phyloP scores from a whole-genome alignment of 495 filamentous ascomycete genomes.

The Wilcoxina mikolae region DNA sequence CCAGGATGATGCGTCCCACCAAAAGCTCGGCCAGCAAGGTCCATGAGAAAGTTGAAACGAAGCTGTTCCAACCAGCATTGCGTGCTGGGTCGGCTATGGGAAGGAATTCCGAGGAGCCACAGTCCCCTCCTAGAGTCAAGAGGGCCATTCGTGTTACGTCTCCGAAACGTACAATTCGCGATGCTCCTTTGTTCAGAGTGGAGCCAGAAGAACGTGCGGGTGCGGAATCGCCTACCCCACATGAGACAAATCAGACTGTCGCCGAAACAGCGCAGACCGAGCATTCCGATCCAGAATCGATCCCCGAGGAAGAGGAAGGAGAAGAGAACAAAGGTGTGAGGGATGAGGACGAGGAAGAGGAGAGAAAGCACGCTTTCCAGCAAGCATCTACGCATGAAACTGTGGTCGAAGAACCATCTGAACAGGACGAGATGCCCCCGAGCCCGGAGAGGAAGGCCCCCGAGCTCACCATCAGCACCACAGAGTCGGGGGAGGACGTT shows the following conservation, averaged over 20 bases:
- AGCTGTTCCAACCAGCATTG: background rate
- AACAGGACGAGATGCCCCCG: background rate
- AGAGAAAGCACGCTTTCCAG: background rate
- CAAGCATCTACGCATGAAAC: background rate
- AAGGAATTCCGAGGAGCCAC: background rate
- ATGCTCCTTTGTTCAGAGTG: background rate
- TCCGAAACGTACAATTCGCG: background rate
- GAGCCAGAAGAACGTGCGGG: background rate
- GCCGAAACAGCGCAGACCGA: background rate
- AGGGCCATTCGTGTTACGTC: background rate
- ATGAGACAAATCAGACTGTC: background rate
- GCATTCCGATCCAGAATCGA: background rate
- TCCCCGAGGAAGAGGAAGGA: constrained; percentile 1
- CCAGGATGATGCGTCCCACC: constrained; percentile 25
- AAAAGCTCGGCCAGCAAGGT: constrained; percentile 24
- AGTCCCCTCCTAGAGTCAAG: background rate
- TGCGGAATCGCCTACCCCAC: background rate
- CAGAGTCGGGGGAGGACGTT: background rate
- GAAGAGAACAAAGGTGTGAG: background rate
- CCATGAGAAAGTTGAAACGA: constrained; percentile 10
- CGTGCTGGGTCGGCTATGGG: constrained; percentile 3
- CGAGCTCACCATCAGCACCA: background rate
- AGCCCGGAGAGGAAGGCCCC: background rate
- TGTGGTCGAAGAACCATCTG: background rate
- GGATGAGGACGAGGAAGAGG: background rate